Percentiles rank a stretch among this genome's conserved stretches.
Evolutionary conservation across 179 eudicot genomes (phyloP).

Genomic region (Gypsophila paniculata): DNA sequence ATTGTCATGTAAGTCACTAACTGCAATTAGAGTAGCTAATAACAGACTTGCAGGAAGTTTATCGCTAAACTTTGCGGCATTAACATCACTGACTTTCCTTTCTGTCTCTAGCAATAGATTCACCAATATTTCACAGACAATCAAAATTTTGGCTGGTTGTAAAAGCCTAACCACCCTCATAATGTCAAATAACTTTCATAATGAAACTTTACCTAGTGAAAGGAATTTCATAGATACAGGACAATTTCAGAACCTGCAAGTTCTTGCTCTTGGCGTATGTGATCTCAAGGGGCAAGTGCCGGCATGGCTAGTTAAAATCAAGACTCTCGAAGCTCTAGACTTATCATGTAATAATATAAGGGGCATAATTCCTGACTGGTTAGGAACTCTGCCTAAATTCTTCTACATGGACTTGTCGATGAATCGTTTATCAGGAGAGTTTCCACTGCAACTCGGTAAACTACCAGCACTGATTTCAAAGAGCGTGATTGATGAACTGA

Average conservation of each 20-base stretch:
- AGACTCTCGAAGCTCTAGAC: conserved; percentile 58
- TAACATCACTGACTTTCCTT: conserved; percentile 61
- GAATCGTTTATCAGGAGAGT: conserved; percentile 51
- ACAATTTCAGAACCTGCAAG: conserved; percentile 45
- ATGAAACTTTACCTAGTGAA: conserved; percentile 49
- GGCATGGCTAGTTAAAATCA: conserved; percentile 49
- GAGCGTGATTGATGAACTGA: conserved; percentile 31
- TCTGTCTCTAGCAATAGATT: conserved; percentile 59
- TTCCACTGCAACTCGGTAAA: conserved; percentile 44
- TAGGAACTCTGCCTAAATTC: conserved; percentile 50
- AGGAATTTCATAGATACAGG: conserved; percentile 23
- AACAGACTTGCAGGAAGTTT: conserved; percentile 54
- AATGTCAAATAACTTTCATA: conserved; percentile 50
- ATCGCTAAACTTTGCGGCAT: conserved; percentile 32
- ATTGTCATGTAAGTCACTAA: conserved; percentile 54
- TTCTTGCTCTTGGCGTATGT: conserved; percentile 69
- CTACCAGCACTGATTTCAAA: conserved; percentile 44
- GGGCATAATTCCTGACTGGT: conserved; percentile 62
- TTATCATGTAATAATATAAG: conserved; percentile 49
- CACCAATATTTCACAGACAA: conserved; percentile 48
- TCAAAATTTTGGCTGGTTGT: conserved; percentile 41
- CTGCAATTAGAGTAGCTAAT: conserved; percentile 60
- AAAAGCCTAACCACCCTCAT: conserved; percentile 49
- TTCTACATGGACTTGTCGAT: conserved; percentile 67
- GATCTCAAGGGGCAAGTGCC: conserved; percentile 52